Evolutionary conservation across 2,329 filamentous ascomycete genomes (phyloP).

Genomic region (Neocucurbitaria cava): DNA sequence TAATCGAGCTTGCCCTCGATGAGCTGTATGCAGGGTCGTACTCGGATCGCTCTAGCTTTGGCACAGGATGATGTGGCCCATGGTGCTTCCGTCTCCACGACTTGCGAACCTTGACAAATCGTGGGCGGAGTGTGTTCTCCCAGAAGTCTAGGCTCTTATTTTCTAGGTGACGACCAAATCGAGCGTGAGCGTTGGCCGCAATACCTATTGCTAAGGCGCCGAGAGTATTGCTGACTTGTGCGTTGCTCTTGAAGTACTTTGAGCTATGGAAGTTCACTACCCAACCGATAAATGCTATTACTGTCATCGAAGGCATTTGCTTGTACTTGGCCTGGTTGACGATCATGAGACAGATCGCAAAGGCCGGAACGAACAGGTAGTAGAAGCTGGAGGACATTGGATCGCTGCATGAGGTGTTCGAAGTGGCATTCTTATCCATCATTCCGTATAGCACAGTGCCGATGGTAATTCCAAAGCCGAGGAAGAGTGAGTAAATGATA

Average conservation of each 20-base stretch:
- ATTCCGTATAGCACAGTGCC: conserved; percentile 58
- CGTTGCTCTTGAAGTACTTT: conserved; percentile 70
- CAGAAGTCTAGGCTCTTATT: conserved; percentile 64
- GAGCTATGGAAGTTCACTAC: conserved; percentile 77
- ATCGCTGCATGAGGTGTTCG: conserved; percentile 51
- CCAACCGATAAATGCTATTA: conserved; percentile 77
- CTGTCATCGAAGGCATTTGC: conserved; percentile 77
- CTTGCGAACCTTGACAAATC: conserved; percentile 37
- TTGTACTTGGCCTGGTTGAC: conserved; percentile 84
- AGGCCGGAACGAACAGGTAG: conserved; percentile 77
- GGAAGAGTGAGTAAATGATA: conserved; percentile 61
- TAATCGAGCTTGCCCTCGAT: conserved; percentile 31
- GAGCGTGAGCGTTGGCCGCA: conserved; percentile 79
- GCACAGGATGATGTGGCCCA: conserved; percentile 15
- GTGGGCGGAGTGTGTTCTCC: conserved; percentile 57
- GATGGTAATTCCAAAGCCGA: conserved; percentile 60
- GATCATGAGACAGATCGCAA: conserved; percentile 75
- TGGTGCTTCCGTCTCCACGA: conserved; percentile 28
- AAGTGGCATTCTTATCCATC: conserved; percentile 56
- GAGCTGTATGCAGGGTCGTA: conserved; percentile 23
- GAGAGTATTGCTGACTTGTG: conserved; percentile 78
- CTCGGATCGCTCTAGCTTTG: conserved; percentile 28
- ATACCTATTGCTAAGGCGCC: conserved; percentile 79
- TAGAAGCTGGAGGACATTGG: conserved; percentile 61
- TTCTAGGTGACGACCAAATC: conserved; percentile 66